phyloP scores from a whole-genome alignment of 2,329 filamentous ascomycete genomes.

The Neocatenulostroma microsporum region DNA sequence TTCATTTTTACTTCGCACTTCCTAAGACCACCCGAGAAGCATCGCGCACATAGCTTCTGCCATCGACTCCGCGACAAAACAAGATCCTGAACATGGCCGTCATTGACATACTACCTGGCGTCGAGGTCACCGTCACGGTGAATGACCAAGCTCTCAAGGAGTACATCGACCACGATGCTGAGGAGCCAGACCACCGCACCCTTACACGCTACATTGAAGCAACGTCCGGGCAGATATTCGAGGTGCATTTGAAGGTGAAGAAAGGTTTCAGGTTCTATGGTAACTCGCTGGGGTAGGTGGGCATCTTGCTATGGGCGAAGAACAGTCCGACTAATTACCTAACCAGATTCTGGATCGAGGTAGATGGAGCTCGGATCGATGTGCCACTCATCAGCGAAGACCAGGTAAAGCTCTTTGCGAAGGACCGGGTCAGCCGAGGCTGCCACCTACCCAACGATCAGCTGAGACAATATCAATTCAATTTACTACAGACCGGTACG shows the following conservation, averaged over 20 bases:
- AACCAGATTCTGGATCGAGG: constrained; percentile 5
- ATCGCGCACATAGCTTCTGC: no score
- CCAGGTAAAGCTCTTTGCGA: no score
- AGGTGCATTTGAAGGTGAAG: constrained; percentile 9
- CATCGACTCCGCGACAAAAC: no score
- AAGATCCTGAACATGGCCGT: constrained; percentile 15
- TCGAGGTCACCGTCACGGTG: constrained; percentile 15
- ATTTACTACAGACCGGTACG: no score
- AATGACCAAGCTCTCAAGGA: constrained; percentile 16
- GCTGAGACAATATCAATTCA: no score
- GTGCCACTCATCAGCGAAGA: background rate
- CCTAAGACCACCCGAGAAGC: no score
- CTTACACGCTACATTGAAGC: constrained; percentile 20
- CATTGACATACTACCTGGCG: constrained; percentile 11
- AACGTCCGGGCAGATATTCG: constrained; percentile 13
- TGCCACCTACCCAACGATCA: no score
- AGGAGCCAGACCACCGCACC: constrained; percentile 7
- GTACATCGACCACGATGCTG: constrained; percentile 12
- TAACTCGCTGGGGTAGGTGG: constrained; percentile 12
- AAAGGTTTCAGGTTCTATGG: constrained; percentile 7
- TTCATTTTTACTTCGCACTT: no score
- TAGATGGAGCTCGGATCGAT: constrained; percentile 12
- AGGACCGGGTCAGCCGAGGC: background rate
- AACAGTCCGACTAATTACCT: no score
- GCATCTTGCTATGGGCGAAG: no score